These are phyloP conservation scores for Adenanthera pavonina DNA, from an alignment of 306 rosid genomes.

Conservation along the genomic window DNA sequence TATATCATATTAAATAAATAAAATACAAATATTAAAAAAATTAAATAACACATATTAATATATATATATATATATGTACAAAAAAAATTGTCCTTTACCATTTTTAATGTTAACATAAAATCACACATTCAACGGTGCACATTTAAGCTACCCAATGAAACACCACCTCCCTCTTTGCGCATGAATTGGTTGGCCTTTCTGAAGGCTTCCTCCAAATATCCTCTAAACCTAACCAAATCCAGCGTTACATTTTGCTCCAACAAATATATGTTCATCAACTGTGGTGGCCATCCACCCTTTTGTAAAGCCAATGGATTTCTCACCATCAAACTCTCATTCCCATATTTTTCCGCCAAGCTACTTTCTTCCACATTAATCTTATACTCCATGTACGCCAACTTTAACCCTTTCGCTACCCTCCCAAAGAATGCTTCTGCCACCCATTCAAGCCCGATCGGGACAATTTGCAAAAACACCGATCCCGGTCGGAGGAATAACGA, in stretches of 20 bases:
- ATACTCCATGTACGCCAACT: slow-evolving; percentile 47
- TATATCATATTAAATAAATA: too few relatives aligned
- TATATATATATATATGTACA: too few relatives aligned
- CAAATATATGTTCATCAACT: slow-evolving; percentile 44
- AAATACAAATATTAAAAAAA: too few relatives aligned
- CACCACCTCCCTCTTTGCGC: neutral
- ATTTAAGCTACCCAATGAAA: neutral
- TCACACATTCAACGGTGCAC: too few relatives aligned
- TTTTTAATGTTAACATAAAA: too few relatives aligned
- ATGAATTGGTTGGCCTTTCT: slow-evolving; percentile 37
- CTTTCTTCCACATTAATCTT: slow-evolving; percentile 47
- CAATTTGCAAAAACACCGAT: slow-evolving; percentile 44
- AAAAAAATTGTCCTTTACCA: too few relatives aligned
- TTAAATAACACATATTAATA: too few relatives aligned
- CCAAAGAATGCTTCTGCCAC: slow-evolving; percentile 36
- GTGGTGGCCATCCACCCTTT: slow-evolving; percentile 34
- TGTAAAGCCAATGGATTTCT: slow-evolving; percentile 35
- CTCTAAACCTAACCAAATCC: slow-evolving; percentile 46
- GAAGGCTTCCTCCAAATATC: slow-evolving; percentile 40
- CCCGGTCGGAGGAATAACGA: slow-evolving; percentile 39
- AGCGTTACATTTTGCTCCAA: slow-evolving; percentile 50
- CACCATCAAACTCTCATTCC: slow-evolving; percentile 29
- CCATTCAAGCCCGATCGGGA: slow-evolving; percentile 49
- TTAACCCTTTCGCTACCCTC: slow-evolving; percentile 30
- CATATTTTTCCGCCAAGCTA: slow-evolving; percentile 45